These are phyloP conservation scores for Lupinus albus DNA, from an alignment of 306 rosid genomes.

Conservation along the genomic window DNA sequence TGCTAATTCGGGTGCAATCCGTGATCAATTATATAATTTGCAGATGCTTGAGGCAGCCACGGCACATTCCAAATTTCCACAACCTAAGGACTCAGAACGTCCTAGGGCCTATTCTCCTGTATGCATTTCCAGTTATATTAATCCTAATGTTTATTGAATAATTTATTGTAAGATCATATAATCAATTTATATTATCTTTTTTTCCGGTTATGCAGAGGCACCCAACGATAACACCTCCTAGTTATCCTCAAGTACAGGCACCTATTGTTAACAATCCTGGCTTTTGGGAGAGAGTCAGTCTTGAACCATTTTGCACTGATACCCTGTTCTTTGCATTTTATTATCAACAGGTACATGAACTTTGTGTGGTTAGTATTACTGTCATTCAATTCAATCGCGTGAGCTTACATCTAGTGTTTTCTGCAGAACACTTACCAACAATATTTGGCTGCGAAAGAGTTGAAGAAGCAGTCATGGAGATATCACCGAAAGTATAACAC, in stretches of 20 bases:
- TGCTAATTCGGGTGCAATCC: constrained; percentile 56
- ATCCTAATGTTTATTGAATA: neutral
- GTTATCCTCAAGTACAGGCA: constrained; percentile 88
- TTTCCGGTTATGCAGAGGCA: constrained; percentile 60
- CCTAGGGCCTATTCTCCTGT: constrained; percentile 78
- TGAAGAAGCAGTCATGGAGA: constrained; percentile 94
- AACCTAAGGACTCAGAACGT: constrained; percentile 86
- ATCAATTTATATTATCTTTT: neutral
- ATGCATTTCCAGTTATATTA: constrained; percentile 35
- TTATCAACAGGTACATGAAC: constrained; percentile 75
- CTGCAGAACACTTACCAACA: constrained; percentile 84
- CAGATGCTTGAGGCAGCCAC: constrained; percentile 74
- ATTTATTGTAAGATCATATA: constrained; percentile 7
- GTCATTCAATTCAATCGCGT: constrained; percentile 15
- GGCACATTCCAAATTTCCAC: constrained; percentile 72
- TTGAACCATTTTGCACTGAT: constrained; percentile 67
- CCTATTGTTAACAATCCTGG: constrained; percentile 80
- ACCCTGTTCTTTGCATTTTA: constrained; percentile 83
- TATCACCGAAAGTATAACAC: constrained; percentile 86
- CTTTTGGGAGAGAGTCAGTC: constrained; percentile 78
- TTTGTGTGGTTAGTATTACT: neutral
- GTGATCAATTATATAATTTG: constrained; percentile 65
- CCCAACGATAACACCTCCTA: constrained; percentile 69
- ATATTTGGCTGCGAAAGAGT: constrained; percentile 85
- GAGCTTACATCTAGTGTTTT: constrained; percentile 35